phyloP scores from a whole-genome alignment of 2,329 filamentous ascomycete species.

The Colletotrichum orchidophilum region DNA sequence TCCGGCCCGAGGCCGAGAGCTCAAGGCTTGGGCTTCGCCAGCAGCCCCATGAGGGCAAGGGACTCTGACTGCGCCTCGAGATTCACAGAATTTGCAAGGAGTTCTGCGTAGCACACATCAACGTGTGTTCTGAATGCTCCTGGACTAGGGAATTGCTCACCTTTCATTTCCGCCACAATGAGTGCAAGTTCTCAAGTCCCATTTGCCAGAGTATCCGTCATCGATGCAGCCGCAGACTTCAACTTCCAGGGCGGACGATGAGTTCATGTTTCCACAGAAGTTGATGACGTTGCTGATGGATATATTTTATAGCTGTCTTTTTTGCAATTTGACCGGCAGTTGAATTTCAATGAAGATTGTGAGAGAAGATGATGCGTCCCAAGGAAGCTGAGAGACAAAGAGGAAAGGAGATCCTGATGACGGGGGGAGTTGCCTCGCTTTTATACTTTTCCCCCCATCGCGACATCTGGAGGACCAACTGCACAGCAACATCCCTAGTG shows the following conservation, averaged over 20 bases:
- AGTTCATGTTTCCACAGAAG: not conserved
- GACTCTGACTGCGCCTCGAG: constrained; percentile 26
- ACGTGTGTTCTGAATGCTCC: not conserved
- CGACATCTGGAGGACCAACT: not conserved
- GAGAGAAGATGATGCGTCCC: not conserved
- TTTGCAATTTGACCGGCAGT: not conserved
- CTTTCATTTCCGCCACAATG: constrained; percentile 24
- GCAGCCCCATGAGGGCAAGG: constrained; percentile 20
- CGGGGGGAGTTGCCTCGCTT: not conserved
- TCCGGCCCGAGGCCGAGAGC: not conserved
- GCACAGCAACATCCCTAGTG: not conserved
- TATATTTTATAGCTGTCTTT: not conserved
- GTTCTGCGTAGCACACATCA: not conserved
- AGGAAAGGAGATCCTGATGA: not conserved
- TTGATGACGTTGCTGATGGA: not conserved
- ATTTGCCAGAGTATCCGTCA: constrained; percentile 25
- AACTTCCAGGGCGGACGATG: constrained; percentile 1
- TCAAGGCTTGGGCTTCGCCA: not conserved
- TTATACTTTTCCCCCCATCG: not conserved
- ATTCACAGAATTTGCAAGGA: constrained; percentile 19
- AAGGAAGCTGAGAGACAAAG: not conserved
- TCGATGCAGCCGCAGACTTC: constrained; percentile 36
- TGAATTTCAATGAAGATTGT: not conserved
- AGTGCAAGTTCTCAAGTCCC: constrained; percentile 29
- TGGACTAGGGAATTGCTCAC: not conserved